Conservation (phyloP, 352 stramenopile genomes). For the Phytophthora rubi region DNA sequence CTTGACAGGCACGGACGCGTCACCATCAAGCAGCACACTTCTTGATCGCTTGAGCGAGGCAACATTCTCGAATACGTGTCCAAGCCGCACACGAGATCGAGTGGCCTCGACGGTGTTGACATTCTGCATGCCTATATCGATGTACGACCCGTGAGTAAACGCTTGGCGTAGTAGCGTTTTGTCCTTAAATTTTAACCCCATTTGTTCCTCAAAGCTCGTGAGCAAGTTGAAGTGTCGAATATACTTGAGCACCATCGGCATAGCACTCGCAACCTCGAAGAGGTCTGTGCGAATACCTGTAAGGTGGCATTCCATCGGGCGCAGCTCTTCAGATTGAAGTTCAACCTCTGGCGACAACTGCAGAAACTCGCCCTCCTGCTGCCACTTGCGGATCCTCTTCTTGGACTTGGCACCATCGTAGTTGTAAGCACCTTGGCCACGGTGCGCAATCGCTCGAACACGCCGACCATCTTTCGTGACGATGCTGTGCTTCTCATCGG, state of each 20-base stretch:
- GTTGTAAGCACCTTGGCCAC: constrained; percentile 53
- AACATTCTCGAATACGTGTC: constrained; percentile 77
- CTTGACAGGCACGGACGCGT: constrained; percentile 16
- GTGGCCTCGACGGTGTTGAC: constrained; percentile 84
- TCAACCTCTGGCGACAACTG: constrained; percentile 75
- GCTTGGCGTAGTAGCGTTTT: constrained; percentile 82
- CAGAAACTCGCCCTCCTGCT: constrained; percentile 60
- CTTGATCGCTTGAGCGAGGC: constrained; percentile 65
- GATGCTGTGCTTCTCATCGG: constrained; percentile 18
- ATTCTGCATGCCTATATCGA: constrained; percentile 86
- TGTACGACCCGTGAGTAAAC: constrained; percentile 86
- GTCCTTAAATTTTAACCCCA: constrained; percentile 73
- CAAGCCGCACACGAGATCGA: constrained; percentile 74
- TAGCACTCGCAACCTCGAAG: constrained; percentile 82
- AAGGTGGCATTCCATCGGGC: constrained; percentile 61
- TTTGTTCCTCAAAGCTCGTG: constrained; percentile 63
- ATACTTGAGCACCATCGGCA: constrained; percentile 89
- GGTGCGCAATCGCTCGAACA: constrained; percentile 49
- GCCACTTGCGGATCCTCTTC: constrained; percentile 69
- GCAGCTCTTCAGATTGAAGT: constrained; percentile 47
- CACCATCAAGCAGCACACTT: constrained; percentile 52
- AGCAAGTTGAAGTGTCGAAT: constrained; percentile 78
- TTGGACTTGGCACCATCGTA: constrained; percentile 78
- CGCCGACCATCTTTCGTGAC: constrained; percentile 40
- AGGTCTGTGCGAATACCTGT: constrained; percentile 82